These are phyloP conservation scores for Tremella fuciformis DNA, from an alignment of 768 basidiomycete species.

Conservation along the genomic window DNA sequence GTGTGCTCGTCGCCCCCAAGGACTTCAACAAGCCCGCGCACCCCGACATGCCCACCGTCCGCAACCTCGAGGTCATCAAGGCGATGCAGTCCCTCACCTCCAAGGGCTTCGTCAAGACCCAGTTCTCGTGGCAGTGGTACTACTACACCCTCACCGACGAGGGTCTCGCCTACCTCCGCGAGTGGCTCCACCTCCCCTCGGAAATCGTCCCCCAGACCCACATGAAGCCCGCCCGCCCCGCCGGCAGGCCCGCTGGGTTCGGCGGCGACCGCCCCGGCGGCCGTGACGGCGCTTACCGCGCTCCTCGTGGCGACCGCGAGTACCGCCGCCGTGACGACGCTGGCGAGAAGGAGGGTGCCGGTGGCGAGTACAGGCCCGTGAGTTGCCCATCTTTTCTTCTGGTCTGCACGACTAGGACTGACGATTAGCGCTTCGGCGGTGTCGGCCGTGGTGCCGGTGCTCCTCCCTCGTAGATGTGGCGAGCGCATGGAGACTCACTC, in stretches of 20 bases:
- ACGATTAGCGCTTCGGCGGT: slow-evolving; percentile 49
- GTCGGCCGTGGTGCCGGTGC: slow-evolving; percentile 53
- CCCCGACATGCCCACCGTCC: slow-evolving; percentile 69
- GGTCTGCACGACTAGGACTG: slow-evolving; percentile 6
- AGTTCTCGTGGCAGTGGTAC: slow-evolving; percentile 99
- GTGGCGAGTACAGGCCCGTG: slow-evolving; percentile 82
- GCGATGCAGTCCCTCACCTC: slow-evolving; percentile 67
- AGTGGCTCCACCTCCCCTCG: slow-evolving; percentile 87
- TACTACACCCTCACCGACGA: slow-evolving; percentile 96
- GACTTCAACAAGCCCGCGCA: slow-evolving; percentile 97
- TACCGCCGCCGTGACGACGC: slow-evolving; percentile 65
- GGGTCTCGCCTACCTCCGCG: slow-evolving; percentile 94
- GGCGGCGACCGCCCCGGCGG: slow-evolving; percentile 68
- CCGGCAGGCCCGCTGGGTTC: slow-evolving; percentile 66
- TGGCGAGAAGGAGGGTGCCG: slow-evolving; percentile 76
- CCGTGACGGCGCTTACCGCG: slow-evolving; percentile 24
- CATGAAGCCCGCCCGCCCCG: slow-evolving; percentile 88
- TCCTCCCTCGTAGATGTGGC: slow-evolving; percentile 46
- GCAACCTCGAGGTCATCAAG: slow-evolving; percentile 70
- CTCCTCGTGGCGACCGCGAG: slow-evolving; percentile 60
- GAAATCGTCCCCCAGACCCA: slow-evolving; percentile 98
- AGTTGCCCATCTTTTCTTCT: slow-evolving; percentile 58
- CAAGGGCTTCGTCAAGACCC: slow-evolving; percentile 91
- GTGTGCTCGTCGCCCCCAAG: slow-evolving; percentile 98
- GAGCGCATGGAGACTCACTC: not conserved